Percentiles rank a stretch among this genome's conserved stretches.
phyloP scores from a whole-genome alignment of 139 green algal species.

The Diplosphaera chodatii region DNA sequence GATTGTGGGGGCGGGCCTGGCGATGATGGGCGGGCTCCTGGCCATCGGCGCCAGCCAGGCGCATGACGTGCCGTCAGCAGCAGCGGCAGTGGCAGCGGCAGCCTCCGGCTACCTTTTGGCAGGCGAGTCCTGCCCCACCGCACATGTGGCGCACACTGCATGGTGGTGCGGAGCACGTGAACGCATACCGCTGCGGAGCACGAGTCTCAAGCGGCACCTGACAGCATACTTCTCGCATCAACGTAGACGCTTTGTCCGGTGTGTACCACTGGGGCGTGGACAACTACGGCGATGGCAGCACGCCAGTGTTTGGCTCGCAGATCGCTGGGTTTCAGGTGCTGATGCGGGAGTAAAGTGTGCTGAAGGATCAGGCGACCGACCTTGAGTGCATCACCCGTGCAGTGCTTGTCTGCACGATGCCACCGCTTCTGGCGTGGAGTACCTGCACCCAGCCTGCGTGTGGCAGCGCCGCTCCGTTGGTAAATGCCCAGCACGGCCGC shows the following conservation, averaged over 20 bases:
- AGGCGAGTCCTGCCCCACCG: conserved; percentile 14
- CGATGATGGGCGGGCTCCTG: conserved; percentile 37
- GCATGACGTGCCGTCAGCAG: conserved; percentile 5
- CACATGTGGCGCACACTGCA: neutral
- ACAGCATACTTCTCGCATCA: no score
- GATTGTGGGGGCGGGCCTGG: conserved; percentile 41
- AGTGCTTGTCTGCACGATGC: neutral
- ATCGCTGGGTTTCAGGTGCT: conserved; percentile 84
- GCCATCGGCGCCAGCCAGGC: conserved; percentile 16
- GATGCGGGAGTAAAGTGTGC: no score
- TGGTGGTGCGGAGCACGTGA: neutral
- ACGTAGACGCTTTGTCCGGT: conserved; percentile 46
- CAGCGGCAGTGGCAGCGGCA: conserved; percentile 6
- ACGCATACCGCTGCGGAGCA: no score
- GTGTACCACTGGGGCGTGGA: conserved; percentile 91
- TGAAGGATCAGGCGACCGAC: no score
- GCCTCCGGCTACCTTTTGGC: conserved; percentile 53
- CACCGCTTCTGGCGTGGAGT: no score
- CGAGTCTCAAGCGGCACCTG: no score
- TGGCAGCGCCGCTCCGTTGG: no score
- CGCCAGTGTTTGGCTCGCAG: conserved; percentile 86
- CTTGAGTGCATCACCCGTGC: conserved; percentile 7
- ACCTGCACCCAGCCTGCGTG: no score
- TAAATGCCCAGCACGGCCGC: no score
- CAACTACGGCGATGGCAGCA: conserved; percentile 88